Percentiles rank a stretch among this genome's conserved stretches.
Conservation (phyloP, 2,329 filamentous ascomycete genomes). For the Nigrospora sphaerica region DNA sequence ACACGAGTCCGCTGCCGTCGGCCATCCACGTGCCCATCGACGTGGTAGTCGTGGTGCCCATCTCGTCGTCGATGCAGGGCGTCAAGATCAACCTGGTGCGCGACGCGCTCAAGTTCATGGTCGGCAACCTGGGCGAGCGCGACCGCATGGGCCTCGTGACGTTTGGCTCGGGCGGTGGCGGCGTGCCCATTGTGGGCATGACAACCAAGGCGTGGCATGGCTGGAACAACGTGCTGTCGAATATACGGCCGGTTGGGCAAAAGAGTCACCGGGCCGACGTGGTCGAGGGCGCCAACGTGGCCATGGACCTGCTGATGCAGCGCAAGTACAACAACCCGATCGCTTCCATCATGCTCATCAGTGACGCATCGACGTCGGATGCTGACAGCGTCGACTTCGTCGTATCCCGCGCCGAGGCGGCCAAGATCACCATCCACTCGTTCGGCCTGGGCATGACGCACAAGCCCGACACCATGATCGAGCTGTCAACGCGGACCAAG, state of each 20-base stretch:
- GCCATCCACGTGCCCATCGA: constrained; percentile 86
- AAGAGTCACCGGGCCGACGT: constrained; percentile 96
- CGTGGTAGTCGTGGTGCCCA: constrained; percentile 91
- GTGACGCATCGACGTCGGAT: constrained; percentile 92
- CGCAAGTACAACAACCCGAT: constrained; percentile 93
- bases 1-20: constrained; percentile 35
- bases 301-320: constrained; percentile 98
- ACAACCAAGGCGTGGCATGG: constrained; percentile 90
- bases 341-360: constrained; percentile 92
- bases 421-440: constrained; percentile 94
- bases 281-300: constrained; percentile 93
- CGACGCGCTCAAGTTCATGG: constrained; percentile 87
- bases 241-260: constrained; percentile 88
- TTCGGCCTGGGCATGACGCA: constrained; percentile 95
- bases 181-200: constrained; percentile 95
- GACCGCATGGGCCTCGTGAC: constrained; percentile 97
- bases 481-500: constrained; percentile 90
- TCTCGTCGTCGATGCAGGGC: constrained; percentile 99
- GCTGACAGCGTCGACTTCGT: constrained; percentile 96
- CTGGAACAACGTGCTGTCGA: constrained; percentile 79
- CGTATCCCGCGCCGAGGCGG: constrained; percentile 89
- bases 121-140: constrained; percentile 79
- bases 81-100: constrained; percentile 93
- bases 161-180: constrained; percentile 89
- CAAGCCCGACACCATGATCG: constrained; percentile 98